These are phyloP conservation scores for Conringia planisiliqua DNA, from an alignment of 345 rosid species.

Conservation along the genomic window DNA sequence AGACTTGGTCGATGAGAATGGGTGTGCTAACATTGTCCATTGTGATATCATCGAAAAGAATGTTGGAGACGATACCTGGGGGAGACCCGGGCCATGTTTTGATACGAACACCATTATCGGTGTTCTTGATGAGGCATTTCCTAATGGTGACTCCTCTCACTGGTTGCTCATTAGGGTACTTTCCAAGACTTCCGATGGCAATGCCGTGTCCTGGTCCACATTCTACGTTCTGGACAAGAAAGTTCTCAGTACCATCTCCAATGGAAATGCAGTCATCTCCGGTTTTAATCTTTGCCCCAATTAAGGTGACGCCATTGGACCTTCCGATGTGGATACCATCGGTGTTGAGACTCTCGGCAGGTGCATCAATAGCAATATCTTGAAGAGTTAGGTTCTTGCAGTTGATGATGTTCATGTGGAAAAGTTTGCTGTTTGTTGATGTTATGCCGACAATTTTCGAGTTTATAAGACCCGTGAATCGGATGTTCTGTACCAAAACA, in stretches of 20 bases:
- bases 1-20: conserved; percentile 47
- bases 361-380: conserved; percentile 33
- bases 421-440: conserved; percentile 45
- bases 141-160: conserved; percentile 43
- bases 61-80: conserved; percentile 31
- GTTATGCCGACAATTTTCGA: conserved; percentile 26
- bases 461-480: conserved; percentile 21
- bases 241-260: conserved; percentile 43
- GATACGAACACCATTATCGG: conserved; percentile 53
- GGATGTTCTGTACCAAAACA: conserved; percentile 23
- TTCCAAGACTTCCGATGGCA: conserved; percentile 60
- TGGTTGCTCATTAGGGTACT: conserved; percentile 40
- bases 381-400: conserved; percentile 43
- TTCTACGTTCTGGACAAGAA: conserved; percentile 22
- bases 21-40: conserved; percentile 54
- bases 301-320: conserved; percentile 34
- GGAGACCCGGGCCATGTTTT: conserved; percentile 56
- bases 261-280: conserved; percentile 61
- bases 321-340: conserved; percentile 57
- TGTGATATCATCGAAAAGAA: conserved; percentile 47
- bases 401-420: conserved; percentile 38
- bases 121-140: conserved; percentile 38
- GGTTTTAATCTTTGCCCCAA: conserved; percentile 24
- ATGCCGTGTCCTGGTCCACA: conserved; percentile 71
- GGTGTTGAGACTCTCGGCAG: conserved; percentile 46